Percentiles rank a stretch among this genome's conserved stretches.
phyloP scores from a whole-genome alignment of 139 green algal species.

The Bryopsis sp. region DNA sequence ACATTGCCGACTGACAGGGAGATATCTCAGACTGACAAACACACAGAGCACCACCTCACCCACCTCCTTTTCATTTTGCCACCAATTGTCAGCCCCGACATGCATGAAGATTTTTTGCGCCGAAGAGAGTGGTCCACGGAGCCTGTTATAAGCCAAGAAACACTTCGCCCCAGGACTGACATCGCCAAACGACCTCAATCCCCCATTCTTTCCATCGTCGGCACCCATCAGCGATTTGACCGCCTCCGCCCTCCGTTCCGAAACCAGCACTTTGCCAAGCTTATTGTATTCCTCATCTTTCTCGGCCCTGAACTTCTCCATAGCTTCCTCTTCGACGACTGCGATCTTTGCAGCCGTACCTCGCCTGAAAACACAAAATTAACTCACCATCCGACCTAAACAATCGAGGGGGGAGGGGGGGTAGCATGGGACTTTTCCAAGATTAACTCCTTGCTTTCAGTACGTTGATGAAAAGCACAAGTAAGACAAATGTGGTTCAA shows the following conservation, averaged over 20 bases:
- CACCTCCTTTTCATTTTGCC: constrained; percentile 53
- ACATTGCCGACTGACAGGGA: background rate
- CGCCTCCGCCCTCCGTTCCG: background rate
- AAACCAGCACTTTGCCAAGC: background rate
- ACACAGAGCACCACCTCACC: background rate
- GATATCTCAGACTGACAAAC: background rate
- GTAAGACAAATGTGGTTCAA: no score
- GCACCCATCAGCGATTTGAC: background rate
- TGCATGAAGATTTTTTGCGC: constrained; percentile 39
- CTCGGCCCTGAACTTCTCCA: background rate
- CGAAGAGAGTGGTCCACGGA: constrained; percentile 22
- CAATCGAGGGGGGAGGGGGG: no score
- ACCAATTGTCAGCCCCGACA: constrained; percentile 75
- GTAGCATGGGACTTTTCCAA: no score
- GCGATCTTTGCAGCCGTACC: no score
- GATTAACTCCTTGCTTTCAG: no score
- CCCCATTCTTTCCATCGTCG: background rate
- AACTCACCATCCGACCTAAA: no score
- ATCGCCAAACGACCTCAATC: constrained; percentile 11
- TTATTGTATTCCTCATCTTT: constrained; percentile 10
- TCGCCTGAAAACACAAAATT: no score
- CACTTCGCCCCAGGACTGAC: background rate
- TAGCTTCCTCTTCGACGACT: constrained; percentile 21
- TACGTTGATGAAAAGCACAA: no score
- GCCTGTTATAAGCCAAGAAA: constrained; percentile 23